phyloP scores from a whole-genome alignment of 805 yeast genomes.

The Yarrowia sp. region DNA sequence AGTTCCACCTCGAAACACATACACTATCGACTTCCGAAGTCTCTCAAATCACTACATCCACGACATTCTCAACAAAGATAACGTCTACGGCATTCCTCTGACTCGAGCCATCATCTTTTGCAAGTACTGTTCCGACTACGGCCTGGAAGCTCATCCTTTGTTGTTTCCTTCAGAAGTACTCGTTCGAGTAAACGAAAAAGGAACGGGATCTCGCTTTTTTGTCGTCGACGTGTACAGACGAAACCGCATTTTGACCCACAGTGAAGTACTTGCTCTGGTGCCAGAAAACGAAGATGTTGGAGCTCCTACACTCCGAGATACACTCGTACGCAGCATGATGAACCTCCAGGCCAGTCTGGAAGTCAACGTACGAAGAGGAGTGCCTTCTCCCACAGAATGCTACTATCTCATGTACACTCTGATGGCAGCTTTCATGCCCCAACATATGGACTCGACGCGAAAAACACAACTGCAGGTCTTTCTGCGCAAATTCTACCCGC shows the following conservation, averaged over 20 bases:
- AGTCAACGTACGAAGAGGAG: constrained; percentile 4
- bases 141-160: constrained; percentile 9
- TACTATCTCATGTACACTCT: constrained; percentile 15
- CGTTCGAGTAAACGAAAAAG: constrained; percentile 6
- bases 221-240: constrained; percentile 9
- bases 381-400: constrained; percentile 11
- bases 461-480: constrained; percentile 2
- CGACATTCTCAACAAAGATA: background rate
- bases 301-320: background rate
- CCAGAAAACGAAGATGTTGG: constrained; percentile 12
- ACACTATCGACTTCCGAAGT: background rate
- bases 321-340: constrained; percentile 1
- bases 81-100: background rate
- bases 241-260: constrained; percentile 18
- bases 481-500: background rate
- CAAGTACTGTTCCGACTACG: background rate
- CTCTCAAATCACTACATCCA: constrained; percentile 8
- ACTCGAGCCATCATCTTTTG: constrained; percentile 10
- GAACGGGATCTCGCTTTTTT: background rate
- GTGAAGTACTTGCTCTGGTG: background rate
- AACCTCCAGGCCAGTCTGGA: constrained; percentile 14
- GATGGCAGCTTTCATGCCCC: constrained; percentile 13
- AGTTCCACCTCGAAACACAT: constrained; percentile 1
- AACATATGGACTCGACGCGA: background rate
- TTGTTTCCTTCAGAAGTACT: background rate